Evolutionary conservation across 768 basidiomycete species (phyloP).

Genomic region (Agaricus subrufescens): DNA sequence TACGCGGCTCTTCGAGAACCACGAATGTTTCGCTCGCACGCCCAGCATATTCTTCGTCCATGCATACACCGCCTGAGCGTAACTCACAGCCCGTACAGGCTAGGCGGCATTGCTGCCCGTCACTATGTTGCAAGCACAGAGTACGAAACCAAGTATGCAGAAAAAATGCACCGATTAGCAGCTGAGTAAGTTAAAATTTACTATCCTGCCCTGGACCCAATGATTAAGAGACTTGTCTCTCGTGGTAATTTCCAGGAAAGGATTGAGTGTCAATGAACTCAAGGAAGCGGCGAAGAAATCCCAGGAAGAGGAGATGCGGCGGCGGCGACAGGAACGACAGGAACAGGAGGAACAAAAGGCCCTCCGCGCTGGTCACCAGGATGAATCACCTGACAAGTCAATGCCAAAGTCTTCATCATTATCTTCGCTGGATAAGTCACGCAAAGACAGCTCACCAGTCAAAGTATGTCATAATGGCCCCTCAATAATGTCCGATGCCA

Average conservation of each 20-base stretch:
- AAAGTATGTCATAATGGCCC: slow-evolving; percentile 16
- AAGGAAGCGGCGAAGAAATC: slow-evolving; percentile 19
- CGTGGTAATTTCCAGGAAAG: slow-evolving; percentile 29
- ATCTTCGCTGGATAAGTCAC: neutral
- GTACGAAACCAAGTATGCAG: slow-evolving; percentile 52
- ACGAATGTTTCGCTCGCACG: neutral
- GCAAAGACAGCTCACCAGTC: slow-evolving; percentile 15
- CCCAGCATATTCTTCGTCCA: neutral
- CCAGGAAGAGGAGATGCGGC: slow-evolving; percentile 15
- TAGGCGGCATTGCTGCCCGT: neutral
- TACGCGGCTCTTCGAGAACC: neutral
- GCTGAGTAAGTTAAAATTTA: slow-evolving; percentile 23
- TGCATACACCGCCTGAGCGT: neutral
- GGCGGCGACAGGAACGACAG: slow-evolving; percentile 13
- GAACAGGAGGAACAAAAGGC: slow-evolving; percentile 15
- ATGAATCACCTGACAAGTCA: neutral
- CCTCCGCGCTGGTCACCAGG: slow-evolving; percentile 11
- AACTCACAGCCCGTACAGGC: neutral
- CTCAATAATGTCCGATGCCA: neutral
- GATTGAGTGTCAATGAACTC: slow-evolving; percentile 29
- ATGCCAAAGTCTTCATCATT: slow-evolving; percentile 1
- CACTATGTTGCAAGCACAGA: slow-evolving; percentile 5
- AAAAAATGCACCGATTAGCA: slow-evolving; percentile 61
- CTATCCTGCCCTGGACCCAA: slow-evolving; percentile 13
- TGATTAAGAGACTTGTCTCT: slow-evolving; percentile 16